Conservation (phyloP, 352 stramenopile species). For the Pythium guiyangense region DNA sequence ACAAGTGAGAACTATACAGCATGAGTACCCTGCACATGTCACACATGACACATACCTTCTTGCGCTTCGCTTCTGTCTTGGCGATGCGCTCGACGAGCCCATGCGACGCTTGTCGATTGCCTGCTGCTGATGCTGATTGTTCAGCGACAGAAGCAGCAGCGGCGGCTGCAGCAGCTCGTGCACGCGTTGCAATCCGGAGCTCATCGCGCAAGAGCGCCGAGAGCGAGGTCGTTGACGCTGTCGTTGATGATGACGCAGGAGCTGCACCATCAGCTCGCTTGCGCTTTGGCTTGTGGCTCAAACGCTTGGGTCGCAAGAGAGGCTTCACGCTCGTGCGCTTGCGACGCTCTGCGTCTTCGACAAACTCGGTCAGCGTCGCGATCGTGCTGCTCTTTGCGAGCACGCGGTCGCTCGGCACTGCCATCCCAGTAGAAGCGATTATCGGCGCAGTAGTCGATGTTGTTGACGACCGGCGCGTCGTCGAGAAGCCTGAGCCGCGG, state of each 20-base stretch:
- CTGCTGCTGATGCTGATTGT: too few relatives aligned
- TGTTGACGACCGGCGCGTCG: conserved; percentile 5
- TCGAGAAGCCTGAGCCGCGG: neutral
- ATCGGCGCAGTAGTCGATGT: neutral
- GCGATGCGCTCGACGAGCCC: conserved; percentile 39
- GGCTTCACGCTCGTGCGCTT: conserved; percentile 15
- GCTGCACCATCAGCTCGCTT: neutral
- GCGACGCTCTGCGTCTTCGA: conserved; percentile 26
- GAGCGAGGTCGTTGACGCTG: conserved; percentile 16
- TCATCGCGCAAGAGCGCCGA: conserved; percentile 34
- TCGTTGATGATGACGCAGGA: conserved; percentile 1
- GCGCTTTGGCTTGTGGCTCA: too few relatives aligned
- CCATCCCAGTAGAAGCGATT: too few relatives aligned
- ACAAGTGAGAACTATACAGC: neutral
- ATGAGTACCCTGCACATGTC: neutral
- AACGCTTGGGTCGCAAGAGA: neutral
- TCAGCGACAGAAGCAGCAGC: too few relatives aligned
- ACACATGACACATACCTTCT: conserved; percentile 30
- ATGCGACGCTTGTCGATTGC: conserved; percentile 14
- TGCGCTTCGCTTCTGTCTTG: conserved; percentile 48
- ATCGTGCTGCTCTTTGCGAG: conserved; percentile 12
- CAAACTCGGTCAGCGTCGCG: conserved; percentile 22
- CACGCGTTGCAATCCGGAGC: conserved; percentile 19
- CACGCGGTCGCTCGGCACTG: neutral
- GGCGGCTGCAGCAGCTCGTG: neutral